A percentile compares a stretch with the other conserved stretches of the same genome.
These are phyloP conservation scores for Lotmaria passim DNA, from an alignment of 208 protist species.

Conservation along the genomic window DNA sequence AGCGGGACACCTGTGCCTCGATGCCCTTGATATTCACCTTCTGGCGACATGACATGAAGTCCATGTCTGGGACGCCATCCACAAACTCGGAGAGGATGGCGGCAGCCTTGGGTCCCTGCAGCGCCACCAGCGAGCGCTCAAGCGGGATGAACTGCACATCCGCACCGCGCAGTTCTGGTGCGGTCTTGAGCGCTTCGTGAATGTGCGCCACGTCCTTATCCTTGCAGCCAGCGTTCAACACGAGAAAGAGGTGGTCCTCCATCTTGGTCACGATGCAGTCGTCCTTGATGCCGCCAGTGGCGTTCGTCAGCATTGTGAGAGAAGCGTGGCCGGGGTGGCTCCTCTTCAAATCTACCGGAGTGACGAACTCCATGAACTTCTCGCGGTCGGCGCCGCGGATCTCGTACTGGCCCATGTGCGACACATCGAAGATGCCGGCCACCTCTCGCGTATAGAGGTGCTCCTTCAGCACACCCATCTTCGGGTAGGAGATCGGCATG, in stretches of 20 bases:
- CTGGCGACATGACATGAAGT: conserved; percentile 87
- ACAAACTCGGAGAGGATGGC: conserved; percentile 54
- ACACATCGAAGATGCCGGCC: conserved; percentile 96
- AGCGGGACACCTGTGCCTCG: conserved; percentile 77
- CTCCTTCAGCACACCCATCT: conserved; percentile 83
- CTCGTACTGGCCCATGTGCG: conserved; percentile 96
- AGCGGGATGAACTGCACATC: conserved; percentile 88
- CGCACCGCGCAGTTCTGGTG: conserved; percentile 61
- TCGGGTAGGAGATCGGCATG: conserved; percentile 96
- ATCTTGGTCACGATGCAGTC: conserved; percentile 95
- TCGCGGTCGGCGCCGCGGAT: conserved; percentile 91
- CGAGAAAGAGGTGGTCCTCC: conserved; percentile 90
- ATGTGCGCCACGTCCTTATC: conserved; percentile 95
- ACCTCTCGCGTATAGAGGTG: conserved; percentile 90
- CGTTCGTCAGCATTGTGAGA: conserved; percentile 95
- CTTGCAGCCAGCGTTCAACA: conserved; percentile 97
- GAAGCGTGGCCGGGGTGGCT: conserved; percentile 46
- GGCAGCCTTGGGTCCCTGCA: conserved; percentile 93
- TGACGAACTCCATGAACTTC: conserved; percentile 94
- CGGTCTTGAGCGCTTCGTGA: conserved; percentile 26
- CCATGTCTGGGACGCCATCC: conserved; percentile 37
- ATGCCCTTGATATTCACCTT: conserved; percentile 58
- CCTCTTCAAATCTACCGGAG: conserved; percentile 79
- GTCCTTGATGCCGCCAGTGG: conserved; percentile 94
- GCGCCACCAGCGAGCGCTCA: conserved; percentile 83